Conservation (phyloP, 257 asterid species). For the Misopates orontium region DNA sequence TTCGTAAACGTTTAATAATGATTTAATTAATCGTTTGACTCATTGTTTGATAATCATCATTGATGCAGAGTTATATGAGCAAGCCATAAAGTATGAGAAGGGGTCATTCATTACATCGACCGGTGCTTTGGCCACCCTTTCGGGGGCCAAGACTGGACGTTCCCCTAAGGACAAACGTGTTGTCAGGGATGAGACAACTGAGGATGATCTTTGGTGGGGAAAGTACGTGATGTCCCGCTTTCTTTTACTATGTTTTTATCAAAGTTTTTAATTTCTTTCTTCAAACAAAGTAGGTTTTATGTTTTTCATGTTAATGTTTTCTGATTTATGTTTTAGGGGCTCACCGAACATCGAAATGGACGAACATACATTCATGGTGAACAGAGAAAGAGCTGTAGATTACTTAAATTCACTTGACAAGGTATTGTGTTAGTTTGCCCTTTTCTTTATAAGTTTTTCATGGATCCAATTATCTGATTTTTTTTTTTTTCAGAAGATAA, state of each 20-base stretch:
- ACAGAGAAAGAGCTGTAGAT: constrained; percentile 98
- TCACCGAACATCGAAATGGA: constrained; percentile 98
- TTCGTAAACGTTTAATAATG: not conserved
- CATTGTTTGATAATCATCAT: too few relatives aligned
- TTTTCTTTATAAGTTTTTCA: not conserved
- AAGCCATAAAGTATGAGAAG: constrained; percentile 63
- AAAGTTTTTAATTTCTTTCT: not conserved
- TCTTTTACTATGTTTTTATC: not conserved
- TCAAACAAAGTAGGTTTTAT: not conserved
- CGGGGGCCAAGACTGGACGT: constrained; percentile 84
- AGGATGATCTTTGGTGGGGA: constrained; percentile 81
- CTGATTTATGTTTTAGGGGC: constrained; percentile 46
- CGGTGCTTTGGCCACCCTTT: constrained; percentile 72
- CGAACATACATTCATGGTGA: constrained; percentile 87
- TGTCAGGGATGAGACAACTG: constrained; percentile 57
- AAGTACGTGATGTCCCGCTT: constrained; percentile 41
- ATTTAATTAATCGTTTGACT: not conserved
- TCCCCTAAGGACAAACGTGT: constrained; percentile 83
- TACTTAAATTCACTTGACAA: constrained; percentile 87
- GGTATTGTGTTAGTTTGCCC: constrained; percentile 38
- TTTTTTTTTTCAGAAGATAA: too few relatives aligned
- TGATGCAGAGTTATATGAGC: constrained; percentile 65
- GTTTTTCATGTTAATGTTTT: not conserved
- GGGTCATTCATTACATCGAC: constrained; percentile 70
- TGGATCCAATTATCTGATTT: constrained; percentile 18